Base-by-base conservation (phyloP, 257 asterid species). In the Jaltomata sinuosa region DNA sequence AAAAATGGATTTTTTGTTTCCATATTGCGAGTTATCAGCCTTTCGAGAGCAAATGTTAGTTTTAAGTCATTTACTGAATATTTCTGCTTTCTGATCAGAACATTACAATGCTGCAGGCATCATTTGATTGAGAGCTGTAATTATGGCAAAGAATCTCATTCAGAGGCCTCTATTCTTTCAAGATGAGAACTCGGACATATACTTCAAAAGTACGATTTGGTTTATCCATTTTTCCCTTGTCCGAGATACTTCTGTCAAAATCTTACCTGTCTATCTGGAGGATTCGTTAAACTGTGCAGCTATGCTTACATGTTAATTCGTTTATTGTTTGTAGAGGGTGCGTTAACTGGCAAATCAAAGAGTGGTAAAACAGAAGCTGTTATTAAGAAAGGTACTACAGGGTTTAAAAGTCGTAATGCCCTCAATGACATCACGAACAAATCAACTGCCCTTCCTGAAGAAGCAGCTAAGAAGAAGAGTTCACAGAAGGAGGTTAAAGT, bases 351-450 rank as follows among this genome's bases (percentile, higher is more conserved):
- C 38, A 90, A 87, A 89, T 84, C 90, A 61, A 89, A 89, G 89
- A 86, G 74, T 82, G 84, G 91, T 78, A 89, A 86, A 81, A 84
- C 83, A 8, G 84, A 86, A 22, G 68, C 62, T 49, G 62, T 84
- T 34, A 88, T 83, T 42, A 89, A 89, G 86, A 93, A 88, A 85
- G 90, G 88, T 83, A 93, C 89, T 71, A 77, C 79, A 79, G 88
- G 85, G 45, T 82, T 84, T n/a, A 90, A 91, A 86, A 85, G 81
- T 65, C 97, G 97, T 81, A 89, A 90, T 86, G 94, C 95, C 84
- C 91, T 93, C 62, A 90, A 89, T 77, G 97, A 92, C 86, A 94
- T 94, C 82, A 91, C 97, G 62, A 94, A 94, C 91, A 94, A 92
- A 90, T 85, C 91, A 52, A 85, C 88, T 65, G 49, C 78, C 72